Conservation (phyloP, 768 basidiomycete species). For the Trametes cinnabarina region DNA sequence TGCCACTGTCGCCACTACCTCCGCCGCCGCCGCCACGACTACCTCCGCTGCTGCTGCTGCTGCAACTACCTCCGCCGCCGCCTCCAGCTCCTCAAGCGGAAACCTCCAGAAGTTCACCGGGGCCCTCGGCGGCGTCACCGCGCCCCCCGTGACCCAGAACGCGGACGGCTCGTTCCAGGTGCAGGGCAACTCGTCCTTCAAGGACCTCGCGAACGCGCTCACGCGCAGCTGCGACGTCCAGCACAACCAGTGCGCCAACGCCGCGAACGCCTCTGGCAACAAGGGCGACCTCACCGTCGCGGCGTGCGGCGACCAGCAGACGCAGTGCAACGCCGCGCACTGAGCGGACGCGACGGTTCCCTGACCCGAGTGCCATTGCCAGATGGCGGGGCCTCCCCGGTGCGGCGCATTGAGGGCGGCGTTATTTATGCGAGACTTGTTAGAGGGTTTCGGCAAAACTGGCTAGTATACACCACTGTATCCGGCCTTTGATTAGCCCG, state of each 20-base stretch:
- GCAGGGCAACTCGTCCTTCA: slow-evolving; percentile 45
- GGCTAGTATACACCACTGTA: background rate
- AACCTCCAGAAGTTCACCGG: slow-evolving; percentile 54
- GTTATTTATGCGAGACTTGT: slow-evolving; percentile 7
- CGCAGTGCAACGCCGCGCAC: slow-evolving; percentile 37
- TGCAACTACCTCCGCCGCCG: slow-evolving; percentile 9
- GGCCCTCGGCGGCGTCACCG: slow-evolving; percentile 40
- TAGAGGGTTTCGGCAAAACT: slow-evolving; percentile 7
- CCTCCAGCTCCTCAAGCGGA: slow-evolving; percentile 21
- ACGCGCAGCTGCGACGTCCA: slow-evolving; percentile 55
- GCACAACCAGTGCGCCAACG: slow-evolving; percentile 58
- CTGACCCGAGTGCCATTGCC: no score
- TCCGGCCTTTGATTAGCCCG: background rate
- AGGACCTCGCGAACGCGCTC: slow-evolving; percentile 44
- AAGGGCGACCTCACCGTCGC: slow-evolving; percentile 45
- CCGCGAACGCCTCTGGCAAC: slow-evolving; percentile 51
- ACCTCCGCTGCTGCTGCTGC: slow-evolving; percentile 4
- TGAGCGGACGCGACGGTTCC: background rate
- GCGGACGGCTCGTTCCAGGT: slow-evolving; percentile 50
- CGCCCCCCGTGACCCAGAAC: slow-evolving; percentile 44
- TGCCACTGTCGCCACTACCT: slow-evolving; percentile 18
- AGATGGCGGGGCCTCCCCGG: background rate
- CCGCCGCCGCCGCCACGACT: slow-evolving; percentile 16
- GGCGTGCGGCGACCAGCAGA: slow-evolving; percentile 46
- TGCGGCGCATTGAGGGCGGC: slow-evolving; percentile 8